These are phyloP conservation scores for Stentor coeruleus DNA, from an alignment of 73 alveolate species.

Conservation along the genomic window DNA sequence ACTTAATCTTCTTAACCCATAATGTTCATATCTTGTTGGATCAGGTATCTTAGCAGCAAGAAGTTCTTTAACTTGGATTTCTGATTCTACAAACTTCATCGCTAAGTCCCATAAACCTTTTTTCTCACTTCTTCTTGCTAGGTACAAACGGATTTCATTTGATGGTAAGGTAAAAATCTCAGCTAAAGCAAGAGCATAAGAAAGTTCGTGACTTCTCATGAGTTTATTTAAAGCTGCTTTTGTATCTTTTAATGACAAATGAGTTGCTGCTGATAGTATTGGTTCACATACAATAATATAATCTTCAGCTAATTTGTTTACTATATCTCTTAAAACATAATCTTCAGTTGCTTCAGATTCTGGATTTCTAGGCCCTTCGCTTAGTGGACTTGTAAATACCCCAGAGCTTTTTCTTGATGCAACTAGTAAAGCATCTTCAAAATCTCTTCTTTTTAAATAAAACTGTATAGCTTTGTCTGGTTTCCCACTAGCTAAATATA, in stretches of 20 bases:
- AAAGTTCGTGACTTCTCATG: not conserved
- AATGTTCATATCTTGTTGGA: not conserved
- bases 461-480: not conserved
- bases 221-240: slow-evolving; percentile 2
- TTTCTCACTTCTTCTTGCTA: not conserved
- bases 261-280: slow-evolving; percentile 14
- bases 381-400: not conserved
- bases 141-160: not conserved
- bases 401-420: not conserved
- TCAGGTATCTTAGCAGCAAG: not conserved
- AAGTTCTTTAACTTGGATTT: not conserved
- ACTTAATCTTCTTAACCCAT: not conserved
- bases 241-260: not conserved
- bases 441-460: not conserved
- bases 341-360: not conserved
- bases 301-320: not conserved
- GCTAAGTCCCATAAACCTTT: not conserved
- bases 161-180: not conserved
- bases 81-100: not conserved
- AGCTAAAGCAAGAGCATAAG: not conserved
- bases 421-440: not conserved
- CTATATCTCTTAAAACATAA: not conserved
- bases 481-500: slow-evolving; percentile 16
- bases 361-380: not conserved
- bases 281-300: not conserved